Conservation (phyloP, 208 protist genomes). For the Leishmania aethiopica region DNA sequence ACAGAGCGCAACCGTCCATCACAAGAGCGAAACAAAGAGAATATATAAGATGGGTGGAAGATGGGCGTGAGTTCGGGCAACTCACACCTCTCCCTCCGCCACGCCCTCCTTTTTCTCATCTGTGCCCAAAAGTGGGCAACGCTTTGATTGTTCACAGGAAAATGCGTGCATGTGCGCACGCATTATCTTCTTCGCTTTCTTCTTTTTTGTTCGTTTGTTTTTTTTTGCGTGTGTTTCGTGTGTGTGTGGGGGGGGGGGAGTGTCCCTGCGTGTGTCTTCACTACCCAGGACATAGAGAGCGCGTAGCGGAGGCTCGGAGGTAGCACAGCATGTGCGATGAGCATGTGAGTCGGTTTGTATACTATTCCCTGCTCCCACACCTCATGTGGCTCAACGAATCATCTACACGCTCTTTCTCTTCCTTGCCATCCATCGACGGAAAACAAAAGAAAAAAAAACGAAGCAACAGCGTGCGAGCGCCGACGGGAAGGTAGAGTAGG, state of each 20-base stretch:
- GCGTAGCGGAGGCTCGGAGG: background rate
- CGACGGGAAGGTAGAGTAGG: background rate
- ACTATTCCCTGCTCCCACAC: background rate
- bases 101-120: background rate
- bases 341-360: background rate
- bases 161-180: too few relatives aligned
- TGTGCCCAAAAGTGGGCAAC: background rate
- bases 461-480: background rate
- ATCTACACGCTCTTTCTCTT: background rate
- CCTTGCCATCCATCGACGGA: background rate
- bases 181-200: background rate
- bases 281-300: background rate
- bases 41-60: background rate
- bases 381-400: background rate
- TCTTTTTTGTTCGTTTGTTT: background rate
- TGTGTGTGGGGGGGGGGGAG: too few relatives aligned
- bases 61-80: background rate
- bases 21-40: background rate
- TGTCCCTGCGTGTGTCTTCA: background rate
- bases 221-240: background rate
- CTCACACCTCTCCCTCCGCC: background rate
- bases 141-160: background rate
- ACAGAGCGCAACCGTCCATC: background rate
- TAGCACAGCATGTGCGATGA: background rate
- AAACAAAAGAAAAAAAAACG: background rate